Percentiles rank a stretch among this genome's conserved stretches.
These are phyloP conservation scores for Irpex rosettiformis DNA, from an alignment of 1,284 basidiomycete species.

Conservation along the genomic window DNA sequence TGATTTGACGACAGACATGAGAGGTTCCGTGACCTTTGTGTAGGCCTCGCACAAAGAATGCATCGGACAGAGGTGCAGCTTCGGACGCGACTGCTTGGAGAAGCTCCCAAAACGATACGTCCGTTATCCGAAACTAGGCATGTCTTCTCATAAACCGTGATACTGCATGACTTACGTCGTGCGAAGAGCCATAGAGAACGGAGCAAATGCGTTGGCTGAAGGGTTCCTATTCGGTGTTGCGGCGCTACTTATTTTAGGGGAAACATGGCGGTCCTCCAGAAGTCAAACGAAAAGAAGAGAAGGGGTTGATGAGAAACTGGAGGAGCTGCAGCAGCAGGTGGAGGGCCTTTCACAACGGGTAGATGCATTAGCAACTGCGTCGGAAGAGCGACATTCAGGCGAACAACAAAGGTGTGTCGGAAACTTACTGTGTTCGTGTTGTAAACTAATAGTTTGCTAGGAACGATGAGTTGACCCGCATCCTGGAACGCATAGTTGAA, in stretches of 20 bases:
- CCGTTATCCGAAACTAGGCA: conserved; percentile 83
- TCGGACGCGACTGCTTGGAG: conserved; percentile 78
- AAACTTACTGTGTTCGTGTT: background rate
- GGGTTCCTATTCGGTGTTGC: conserved; percentile 85
- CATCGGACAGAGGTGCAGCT: conserved; percentile 77
- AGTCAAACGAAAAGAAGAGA: conserved; percentile 74
- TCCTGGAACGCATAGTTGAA: conserved; percentile 69
- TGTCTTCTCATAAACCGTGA: conserved; percentile 22
- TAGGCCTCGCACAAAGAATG: conserved; percentile 78
- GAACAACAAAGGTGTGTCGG: conserved; percentile 44
- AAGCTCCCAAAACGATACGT: conserved; percentile 71
- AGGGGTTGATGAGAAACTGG: conserved; percentile 70
- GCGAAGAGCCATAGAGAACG: conserved; percentile 81
- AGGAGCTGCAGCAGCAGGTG: conserved; percentile 49
- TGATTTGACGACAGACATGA: conserved; percentile 55
- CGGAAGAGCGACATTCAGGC: conserved; percentile 42
- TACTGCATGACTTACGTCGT: background rate
- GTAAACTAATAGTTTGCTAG: conserved; percentile 29
- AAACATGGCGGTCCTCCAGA: conserved; percentile 74
- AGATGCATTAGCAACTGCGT: conserved; percentile 39
- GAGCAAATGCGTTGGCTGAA: conserved; percentile 83
- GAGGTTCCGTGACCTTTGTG: conserved; percentile 71
- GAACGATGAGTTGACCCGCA: conserved; percentile 60
- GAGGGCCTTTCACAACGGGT: conserved; percentile 44
- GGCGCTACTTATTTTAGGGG: conserved; percentile 71